Evolutionary conservation across 495 filamentous ascomycete genomes (phyloP), one percentile per base, ranked within the genome.

Genomic region (Penicillium angulare): DNA sequence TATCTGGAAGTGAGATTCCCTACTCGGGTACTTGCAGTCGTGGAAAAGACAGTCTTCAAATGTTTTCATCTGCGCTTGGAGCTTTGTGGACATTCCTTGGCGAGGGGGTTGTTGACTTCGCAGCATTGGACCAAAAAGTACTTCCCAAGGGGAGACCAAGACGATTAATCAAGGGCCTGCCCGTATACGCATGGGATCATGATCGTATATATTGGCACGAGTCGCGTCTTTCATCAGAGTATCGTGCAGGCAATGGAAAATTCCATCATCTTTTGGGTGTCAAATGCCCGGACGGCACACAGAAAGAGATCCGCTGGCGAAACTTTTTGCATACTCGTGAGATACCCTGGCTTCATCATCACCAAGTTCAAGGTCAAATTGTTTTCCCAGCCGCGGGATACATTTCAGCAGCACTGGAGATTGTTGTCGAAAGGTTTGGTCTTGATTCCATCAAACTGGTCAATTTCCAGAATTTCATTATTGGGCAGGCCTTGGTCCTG

Each of bases 381-480:
- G 61, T 89, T 1, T 84, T 84, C 50, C 86, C 86, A n/a, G 79
- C 75, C 43, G 76, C 82, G 6, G 80, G 75, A 0, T 86, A 80
- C 48, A 55, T 83, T 22, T 66, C 74, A 3, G 81, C 81, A 67
- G 81, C 78, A 1, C 41, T 84, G 0, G 85, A 89, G 49, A 74
- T 79, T 2, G 34, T 59, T 15, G 8, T 49, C 5, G 47, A 55
- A 4, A 38, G 49, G 5, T 65, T 52, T 45, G 59, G 47, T 1
- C 10, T 59, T 20, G 39, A 38, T 4, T 42, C 43, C 1, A 55
- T 71, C 8, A 39, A 49, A 6, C 46, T 74, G 21, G 45, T 73
- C 12, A 68, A 75, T 27, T 24, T 75, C n/a, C 24, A 64, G 0
- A 49, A 74, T 43, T 20, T 74, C 1, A 55, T 59, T 10, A 79